Evolutionary conservation across 257 asterid species (phyloP).

Genomic region (Solanum dulcamara): DNA sequence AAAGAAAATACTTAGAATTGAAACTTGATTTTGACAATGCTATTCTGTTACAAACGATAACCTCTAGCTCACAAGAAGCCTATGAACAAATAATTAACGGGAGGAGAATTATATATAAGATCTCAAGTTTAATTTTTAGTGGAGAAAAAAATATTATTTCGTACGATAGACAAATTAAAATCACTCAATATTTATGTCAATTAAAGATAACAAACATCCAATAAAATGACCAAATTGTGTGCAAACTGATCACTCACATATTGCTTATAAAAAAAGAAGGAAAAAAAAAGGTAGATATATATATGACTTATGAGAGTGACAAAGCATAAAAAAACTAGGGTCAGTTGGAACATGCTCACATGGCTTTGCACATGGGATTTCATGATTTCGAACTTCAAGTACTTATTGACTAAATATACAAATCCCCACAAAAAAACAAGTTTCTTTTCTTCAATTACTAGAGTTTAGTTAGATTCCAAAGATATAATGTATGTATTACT

Average conservation of each 20-base stretch:
- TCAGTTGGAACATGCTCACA: conserved; percentile 18
- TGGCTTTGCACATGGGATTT: conserved; percentile 13
- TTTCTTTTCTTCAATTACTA: not conserved
- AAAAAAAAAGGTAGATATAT: not conserved
- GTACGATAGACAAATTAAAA: not conserved
- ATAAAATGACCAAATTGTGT: rapidly evolving
- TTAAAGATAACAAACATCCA: rapidly evolving
- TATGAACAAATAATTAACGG: not conserved
- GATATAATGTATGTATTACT: not conserved
- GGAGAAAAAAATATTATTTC: not conserved
- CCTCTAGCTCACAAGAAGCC: not conserved
- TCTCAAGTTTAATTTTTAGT: not conserved
- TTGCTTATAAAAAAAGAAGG: rapidly evolving
- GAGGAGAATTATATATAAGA: not conserved
- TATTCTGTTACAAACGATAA: not conserved
- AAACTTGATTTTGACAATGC: not conserved
- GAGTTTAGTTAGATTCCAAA: not conserved
- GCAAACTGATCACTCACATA: rapidly evolving
- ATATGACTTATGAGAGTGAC: not conserved
- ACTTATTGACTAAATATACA: not conserved
- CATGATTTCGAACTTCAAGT: not conserved
- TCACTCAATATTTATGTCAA: not conserved
- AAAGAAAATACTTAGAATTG: not conserved
- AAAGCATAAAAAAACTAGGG: not conserved
- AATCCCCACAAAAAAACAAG: not conserved